Conservation (phyloP, 2,329 filamentous ascomycete species). For the Colletotrichum godetiae region DNA sequence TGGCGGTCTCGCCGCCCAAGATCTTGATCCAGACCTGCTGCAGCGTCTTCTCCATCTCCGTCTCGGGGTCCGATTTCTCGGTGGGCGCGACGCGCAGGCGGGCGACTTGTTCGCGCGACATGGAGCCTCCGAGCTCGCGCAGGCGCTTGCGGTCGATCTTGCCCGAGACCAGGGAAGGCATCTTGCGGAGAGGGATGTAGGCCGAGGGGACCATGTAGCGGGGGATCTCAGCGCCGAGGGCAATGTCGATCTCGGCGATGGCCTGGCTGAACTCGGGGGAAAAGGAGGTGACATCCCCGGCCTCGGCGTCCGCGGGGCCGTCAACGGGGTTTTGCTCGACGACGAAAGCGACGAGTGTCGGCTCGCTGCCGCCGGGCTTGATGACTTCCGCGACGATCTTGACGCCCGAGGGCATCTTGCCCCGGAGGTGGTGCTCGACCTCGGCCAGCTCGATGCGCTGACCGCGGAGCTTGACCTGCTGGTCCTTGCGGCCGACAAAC, state of each 20-base stretch:
- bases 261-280: conserved; percentile 46
- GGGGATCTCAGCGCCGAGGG: conserved; percentile 49
- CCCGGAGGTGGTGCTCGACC: conserved; percentile 61
- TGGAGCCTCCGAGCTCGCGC: conserved; percentile 54
- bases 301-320: conserved; percentile 24
- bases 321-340: conserved; percentile 46
- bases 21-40: conserved; percentile 51
- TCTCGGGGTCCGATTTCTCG: conserved; percentile 50
- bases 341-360: conserved; percentile 59
- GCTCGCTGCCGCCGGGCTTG: conserved; percentile 55
- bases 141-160: conserved; percentile 62
- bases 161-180: conserved; percentile 60
- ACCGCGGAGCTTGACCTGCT: conserved; percentile 76
- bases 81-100: conserved; percentile 44
- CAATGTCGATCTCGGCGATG: conserved; percentile 44
- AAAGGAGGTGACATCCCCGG: conserved; percentile 41
- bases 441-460: conserved; percentile 71
- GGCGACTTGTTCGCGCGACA: conserved; percentile 54
- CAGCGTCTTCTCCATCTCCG: conserved; percentile 50
- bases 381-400: conserved; percentile 62
- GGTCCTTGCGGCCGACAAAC: conserved; percentile 73
- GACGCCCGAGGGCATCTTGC: conserved; percentile 54
- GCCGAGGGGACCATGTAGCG: conserved; percentile 61
- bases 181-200: conserved; percentile 56
- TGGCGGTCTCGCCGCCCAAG: conserved; percentile 47